Percentiles rank a stretch among this genome's conserved stretches.
Conservation (phyloP, 345 rosid genomes). For the Draba incana region DNA sequence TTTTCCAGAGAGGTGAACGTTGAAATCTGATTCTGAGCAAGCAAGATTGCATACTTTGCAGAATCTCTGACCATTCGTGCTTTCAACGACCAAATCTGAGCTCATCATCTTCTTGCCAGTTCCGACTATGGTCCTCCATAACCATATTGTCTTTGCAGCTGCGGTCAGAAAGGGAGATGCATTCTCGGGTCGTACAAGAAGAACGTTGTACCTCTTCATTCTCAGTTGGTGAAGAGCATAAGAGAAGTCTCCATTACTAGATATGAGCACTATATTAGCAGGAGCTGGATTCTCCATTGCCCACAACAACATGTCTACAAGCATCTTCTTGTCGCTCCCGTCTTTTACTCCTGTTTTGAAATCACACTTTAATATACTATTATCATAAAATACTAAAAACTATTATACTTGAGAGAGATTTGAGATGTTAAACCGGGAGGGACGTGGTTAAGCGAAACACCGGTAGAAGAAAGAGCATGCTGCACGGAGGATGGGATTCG, state of each 20-base stretch:
- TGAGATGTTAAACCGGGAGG: constrained; percentile 59
- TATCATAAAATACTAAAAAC: background rate
- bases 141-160: constrained; percentile 72
- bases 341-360: constrained; percentile 67
- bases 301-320: constrained; percentile 85
- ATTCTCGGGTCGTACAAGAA: constrained; percentile 65
- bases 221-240: constrained; percentile 84
- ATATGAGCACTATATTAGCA: constrained; percentile 66
- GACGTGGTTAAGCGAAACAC: constrained; percentile 73
- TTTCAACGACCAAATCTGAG: background rate
- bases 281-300: constrained; percentile 84
- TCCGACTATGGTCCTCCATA: constrained; percentile 60
- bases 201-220: constrained; percentile 77
- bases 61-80: constrained; percentile 25
- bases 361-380: background rate
- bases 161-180: constrained; percentile 62
- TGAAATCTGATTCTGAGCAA: constrained; percentile 42
- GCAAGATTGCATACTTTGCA: constrained; percentile 54
- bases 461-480: constrained; percentile 74
- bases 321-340: constrained; percentile 83
- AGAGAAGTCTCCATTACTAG: constrained; percentile 80
- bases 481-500: constrained; percentile 53
- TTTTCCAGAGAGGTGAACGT: background rate
- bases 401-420: background rate
- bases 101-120: constrained; percentile 44